These are phyloP conservation scores for Paramecium sexaurelia DNA, from an alignment of 73 alveolate species.

Conservation along the genomic window DNA sequence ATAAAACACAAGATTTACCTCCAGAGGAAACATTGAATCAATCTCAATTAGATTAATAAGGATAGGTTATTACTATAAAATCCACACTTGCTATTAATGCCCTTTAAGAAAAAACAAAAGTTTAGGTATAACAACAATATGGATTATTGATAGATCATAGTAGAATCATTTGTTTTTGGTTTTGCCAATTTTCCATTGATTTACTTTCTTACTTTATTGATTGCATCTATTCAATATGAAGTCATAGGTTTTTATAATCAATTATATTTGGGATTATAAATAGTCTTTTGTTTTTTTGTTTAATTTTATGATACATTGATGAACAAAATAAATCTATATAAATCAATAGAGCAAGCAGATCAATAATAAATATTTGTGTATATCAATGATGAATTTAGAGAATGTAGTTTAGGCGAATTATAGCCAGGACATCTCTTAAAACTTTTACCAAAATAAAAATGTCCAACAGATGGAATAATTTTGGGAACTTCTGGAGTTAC, in stretches of 20 bases:
- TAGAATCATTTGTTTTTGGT: neutral
- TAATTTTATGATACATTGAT: neutral
- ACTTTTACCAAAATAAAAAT: neutral
- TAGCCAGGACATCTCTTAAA: neutral
- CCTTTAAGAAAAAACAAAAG: neutral
- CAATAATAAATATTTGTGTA: neutral
- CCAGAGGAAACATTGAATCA: neutral
- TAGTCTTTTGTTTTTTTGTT: neutral
- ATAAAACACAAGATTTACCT: neutral
- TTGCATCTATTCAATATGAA: neutral
- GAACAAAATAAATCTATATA: neutral
- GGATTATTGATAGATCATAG: neutral
- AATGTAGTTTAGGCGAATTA: neutral
- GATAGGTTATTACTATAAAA: neutral
- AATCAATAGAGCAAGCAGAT: neutral
- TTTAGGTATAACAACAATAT: neutral
- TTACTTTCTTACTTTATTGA: neutral
- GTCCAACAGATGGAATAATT: neutral
- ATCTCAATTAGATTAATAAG: neutral
- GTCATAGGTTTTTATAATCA: neutral
- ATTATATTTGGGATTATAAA: neutral
- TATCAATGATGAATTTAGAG: neutral
- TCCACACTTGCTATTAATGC: neutral
- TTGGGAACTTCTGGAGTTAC: neutral
- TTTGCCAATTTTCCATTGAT: neutral